Base-by-base conservation (phyloP, 1,284 basidiomycete species). In the Rhodotorula sp. region DNA sequence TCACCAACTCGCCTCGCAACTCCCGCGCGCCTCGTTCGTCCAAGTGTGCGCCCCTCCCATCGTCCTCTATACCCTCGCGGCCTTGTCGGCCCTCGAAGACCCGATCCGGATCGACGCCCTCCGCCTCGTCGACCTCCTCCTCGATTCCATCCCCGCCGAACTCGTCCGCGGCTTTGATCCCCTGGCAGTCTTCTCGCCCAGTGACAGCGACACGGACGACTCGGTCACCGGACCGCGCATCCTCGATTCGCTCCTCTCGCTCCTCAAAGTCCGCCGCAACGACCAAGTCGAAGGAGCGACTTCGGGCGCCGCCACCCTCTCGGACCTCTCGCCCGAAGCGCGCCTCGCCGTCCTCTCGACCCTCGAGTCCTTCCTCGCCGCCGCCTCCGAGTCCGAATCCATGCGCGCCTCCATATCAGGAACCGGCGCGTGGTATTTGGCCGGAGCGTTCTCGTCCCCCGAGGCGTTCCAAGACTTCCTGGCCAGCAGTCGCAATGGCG, bases 31-130 rank as follows among this genome's bases (percentile, higher is more conserved):
- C 76, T 72, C 69, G 67, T 70, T 62, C 71, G 78, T 60, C 26
- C 55, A 61, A 38, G 66, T 72, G 31, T 28, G 14, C 54, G 52
- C 56, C 8, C 60, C 66, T 19, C 60, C 69, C 0, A 83, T 97
- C 3, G 83, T 95, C 23, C 86, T 97, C 19, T 97, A 93, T 80
- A 88, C 89, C 0, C 89, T 92, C 2, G 95, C 95, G 6, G 93
- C 93, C 0, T 89, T 97, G 80, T 94, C 92, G 0, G 91, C 97
- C 78, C 97, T 99, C 68, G 95, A 94, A 80, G 93, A 93, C 15
- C 92, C 95, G 77, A 91, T 98, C 69, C 86, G 93, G 15, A 85
- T 97, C 58, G 95, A 98, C 79, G 93, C 93, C 1, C 85, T 95
- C 72, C 87, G 88, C 38, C 87, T 95, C 73, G 82, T 99, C 62